Conservation (phyloP, 352 stramenopile species). For the Proteromonas lacertae region DNA sequence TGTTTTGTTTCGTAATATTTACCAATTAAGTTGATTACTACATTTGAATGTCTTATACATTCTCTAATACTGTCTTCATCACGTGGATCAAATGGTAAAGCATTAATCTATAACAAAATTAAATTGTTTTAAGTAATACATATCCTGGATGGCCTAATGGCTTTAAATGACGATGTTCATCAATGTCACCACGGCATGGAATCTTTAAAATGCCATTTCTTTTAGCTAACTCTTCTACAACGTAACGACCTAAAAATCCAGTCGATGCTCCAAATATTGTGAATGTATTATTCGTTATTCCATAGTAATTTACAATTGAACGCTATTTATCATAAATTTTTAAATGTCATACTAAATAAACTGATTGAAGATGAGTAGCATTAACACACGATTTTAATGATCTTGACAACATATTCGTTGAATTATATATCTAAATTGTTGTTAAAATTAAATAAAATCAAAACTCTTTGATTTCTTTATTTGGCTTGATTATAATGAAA, state of each 20-base stretch:
- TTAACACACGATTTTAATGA: no score
- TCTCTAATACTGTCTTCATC: constrained; percentile 62
- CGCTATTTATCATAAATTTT: no score
- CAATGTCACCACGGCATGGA: constrained; percentile 63
- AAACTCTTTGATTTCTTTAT: no score
- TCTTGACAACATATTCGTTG: no score
- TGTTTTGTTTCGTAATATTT: constrained; percentile 89
- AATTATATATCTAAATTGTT: no score
- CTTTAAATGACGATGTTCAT: constrained; percentile 62
- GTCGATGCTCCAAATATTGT: constrained; percentile 70
- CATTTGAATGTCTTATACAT: constrained; percentile 48
- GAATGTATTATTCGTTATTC: no score
- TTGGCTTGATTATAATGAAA: no score
- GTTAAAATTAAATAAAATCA: no score
- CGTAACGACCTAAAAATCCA: constrained; percentile 70
- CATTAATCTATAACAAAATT: constrained; percentile 7
- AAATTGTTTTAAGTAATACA: constrained; percentile 6
- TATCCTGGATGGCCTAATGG: constrained; percentile 63
- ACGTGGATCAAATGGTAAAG: constrained; percentile 31
- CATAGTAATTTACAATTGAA: no score
- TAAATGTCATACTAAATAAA: no score
- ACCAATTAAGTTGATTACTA: constrained; percentile 83
- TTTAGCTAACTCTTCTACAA: constrained; percentile 56
- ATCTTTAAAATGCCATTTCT: constrained; percentile 16
- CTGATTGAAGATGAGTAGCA: no score